Evolutionary conservation across 306 rosid genomes (phyloP), one percentile per base, ranked within the genome.

Genomic region (Ammopiptanthus mongolicus): DNA sequence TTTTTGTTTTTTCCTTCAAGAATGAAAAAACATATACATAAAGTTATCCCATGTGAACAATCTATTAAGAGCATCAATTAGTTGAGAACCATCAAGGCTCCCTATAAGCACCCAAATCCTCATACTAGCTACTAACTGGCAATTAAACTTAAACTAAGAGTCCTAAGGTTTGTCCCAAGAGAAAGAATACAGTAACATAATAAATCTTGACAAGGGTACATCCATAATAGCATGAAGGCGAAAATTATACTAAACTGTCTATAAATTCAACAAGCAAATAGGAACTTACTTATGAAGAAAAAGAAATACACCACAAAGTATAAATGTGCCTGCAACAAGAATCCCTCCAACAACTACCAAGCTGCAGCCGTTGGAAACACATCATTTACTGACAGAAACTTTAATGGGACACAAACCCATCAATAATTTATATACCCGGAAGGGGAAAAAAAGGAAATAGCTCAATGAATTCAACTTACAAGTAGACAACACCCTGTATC

Each of bases 201-300:
- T 76, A 41, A 21, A 36, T 65, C 13, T 42, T 12, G 14, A 28
- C 12, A 15, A 55, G 19, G 1, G 28, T 73, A 8, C 8, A 80
- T 66, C 17, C 37, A 48, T 11, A 51, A 65, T 34, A 18, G 3
- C 37, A 65, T 7, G 15, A 57, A 21, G 75, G 25, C 3, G 22
- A 63, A 47, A 58, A 48, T 25, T 22, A 14, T 7, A 50, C 28
- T 12, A 67, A 63, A 53, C 41, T 31, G 8, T 21, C 57, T 22
- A 33, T 6, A 31, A 63, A 46, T 37, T 57, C 17, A 29, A 15
- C 37, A 62, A 39, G 71, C 8, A 56, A 80, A n/a, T 5, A 48
- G 8, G 6, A 69, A 66, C 92, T 84, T 85, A 91, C 97, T 87
- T 89, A 22, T 87, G 91, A 47, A 91, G 91, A 67, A 87, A 81